Evolutionary conservation across 768 basidiomycete species (phyloP).

Genomic region (Serendipita sp.): DNA sequence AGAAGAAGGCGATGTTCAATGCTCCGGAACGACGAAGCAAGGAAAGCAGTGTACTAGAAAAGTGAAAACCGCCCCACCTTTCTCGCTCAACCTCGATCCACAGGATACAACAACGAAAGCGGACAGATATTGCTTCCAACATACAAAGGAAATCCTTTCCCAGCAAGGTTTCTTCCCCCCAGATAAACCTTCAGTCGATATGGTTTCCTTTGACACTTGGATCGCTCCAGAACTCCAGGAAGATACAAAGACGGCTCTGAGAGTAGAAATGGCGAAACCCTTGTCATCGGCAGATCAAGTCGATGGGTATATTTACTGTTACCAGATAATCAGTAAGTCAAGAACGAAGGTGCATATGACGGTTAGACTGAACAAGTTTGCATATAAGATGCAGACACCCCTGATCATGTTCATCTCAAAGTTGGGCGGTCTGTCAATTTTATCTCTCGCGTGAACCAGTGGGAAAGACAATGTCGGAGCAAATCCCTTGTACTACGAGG

Average conservation of each 20-base stretch:
- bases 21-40: slow-evolving; percentile 46
- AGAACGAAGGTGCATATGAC: neutral
- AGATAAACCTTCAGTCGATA: slow-evolving; percentile 28
- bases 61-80: slow-evolving; percentile 30
- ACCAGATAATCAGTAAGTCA: slow-evolving; percentile 51
- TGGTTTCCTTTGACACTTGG: slow-evolving; percentile 47
- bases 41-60: slow-evolving; percentile 45
- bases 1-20: slow-evolving; percentile 26
- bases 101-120: slow-evolving; percentile 5
- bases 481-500: slow-evolving; percentile 60
- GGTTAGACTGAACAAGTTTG: slow-evolving; percentile 4
- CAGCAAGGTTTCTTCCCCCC: slow-evolving; percentile 39
- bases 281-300: slow-evolving; percentile 38
- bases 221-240: slow-evolving; percentile 47
- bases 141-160: slow-evolving; percentile 27
- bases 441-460: slow-evolving; percentile 55
- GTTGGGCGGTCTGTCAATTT: slow-evolving; percentile 66
- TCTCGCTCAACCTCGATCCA: slow-evolving; percentile 9
- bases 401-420: slow-evolving; percentile 44
- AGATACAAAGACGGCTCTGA: slow-evolving; percentile 42
- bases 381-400: slow-evolving; percentile 20
- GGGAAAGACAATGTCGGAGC: slow-evolving; percentile 67
- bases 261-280: slow-evolving; percentile 36
- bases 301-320: slow-evolving; percentile 67
- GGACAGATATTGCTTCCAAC: slow-evolving; percentile 10